phyloP scores from a whole-genome alignment of 768 basidiomycete genomes.

The Podaxis carcinomalis region DNA sequence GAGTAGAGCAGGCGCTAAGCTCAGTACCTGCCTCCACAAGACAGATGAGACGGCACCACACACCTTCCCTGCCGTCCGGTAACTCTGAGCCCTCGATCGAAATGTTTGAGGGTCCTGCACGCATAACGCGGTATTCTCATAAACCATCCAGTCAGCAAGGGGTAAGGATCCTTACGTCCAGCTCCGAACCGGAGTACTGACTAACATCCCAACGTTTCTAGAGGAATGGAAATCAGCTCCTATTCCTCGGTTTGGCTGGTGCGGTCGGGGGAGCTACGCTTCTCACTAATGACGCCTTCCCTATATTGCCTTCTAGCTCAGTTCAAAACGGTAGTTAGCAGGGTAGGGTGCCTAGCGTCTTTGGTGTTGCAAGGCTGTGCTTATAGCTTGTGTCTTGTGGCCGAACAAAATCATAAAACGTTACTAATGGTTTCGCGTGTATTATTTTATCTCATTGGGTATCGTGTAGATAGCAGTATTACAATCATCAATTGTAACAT shows the following conservation, averaged over 20 bases:
- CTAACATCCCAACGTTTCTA: background rate
- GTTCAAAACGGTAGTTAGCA: background rate
- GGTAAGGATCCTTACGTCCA: constrained; percentile 10
- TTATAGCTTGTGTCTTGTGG: background rate
- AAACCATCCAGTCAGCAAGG: constrained; percentile 16
- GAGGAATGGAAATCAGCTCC: background rate
- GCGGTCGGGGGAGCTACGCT: constrained; percentile 18
- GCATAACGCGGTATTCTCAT: constrained; percentile 25
- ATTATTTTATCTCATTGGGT: background rate
- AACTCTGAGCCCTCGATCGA: constrained; percentile 29
- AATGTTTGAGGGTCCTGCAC: constrained; percentile 46
- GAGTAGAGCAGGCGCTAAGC: constrained; percentile 17
- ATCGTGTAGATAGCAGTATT: constrained; percentile 1
- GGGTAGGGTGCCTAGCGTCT: background rate
- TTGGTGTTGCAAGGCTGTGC: background rate
- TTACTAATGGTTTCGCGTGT: background rate
- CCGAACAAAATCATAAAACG: constrained; percentile 3
- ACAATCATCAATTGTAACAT: background rate
- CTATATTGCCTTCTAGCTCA: background rate
- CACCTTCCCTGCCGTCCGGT: constrained; percentile 14
- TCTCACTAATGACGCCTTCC: constrained; percentile 1
- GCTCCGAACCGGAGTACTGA: background rate
- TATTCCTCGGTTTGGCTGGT: constrained; percentile 15
- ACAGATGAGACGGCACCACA: constrained; percentile 19
- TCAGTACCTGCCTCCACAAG: constrained; percentile 13